Evolutionary conservation across 2,329 filamentous ascomycete genomes (phyloP).

Genomic region (Colletotrichum brevisporum): DNA sequence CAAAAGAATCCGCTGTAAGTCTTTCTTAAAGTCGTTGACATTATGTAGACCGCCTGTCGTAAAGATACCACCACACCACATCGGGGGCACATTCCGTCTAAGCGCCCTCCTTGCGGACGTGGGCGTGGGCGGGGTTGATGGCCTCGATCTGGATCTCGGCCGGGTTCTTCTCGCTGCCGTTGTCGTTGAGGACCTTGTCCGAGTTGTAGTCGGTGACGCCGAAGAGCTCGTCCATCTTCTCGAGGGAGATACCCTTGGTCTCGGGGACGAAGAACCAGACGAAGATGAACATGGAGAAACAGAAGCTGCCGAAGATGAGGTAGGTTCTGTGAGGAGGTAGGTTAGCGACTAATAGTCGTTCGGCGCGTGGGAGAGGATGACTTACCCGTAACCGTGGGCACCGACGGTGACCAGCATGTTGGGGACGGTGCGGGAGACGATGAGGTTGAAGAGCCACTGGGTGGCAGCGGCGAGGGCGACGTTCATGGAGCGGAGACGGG

Average conservation of each 20-base stretch:
- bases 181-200: slow-evolving; percentile 35
- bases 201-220: slow-evolving; percentile 38
- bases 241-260: slow-evolving; percentile 66
- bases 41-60: slow-evolving; percentile 11
- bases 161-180: slow-evolving; percentile 33
- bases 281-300: slow-evolving; percentile 73
- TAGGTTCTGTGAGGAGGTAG: slow-evolving; percentile 60
- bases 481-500: slow-evolving; percentile 73
- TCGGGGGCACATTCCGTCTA: neutral
- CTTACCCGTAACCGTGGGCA: slow-evolving; percentile 53
- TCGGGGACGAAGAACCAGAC: slow-evolving; percentile 75
- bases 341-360: slow-evolving; percentile 9
- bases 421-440: slow-evolving; percentile 74
- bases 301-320: slow-evolving; percentile 75
- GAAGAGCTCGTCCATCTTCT: slow-evolving; percentile 42
- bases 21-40: slow-evolving; percentile 1
- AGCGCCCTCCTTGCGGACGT: slow-evolving; percentile 39
- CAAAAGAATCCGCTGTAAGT: slow-evolving; percentile 16
- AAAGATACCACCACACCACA: neutral
- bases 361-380: neutral
- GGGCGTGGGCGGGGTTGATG: slow-evolving; percentile 29
- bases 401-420: slow-evolving; percentile 70
- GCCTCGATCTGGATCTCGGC: slow-evolving; percentile 35
- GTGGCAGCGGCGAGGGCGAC: slow-evolving; percentile 76
- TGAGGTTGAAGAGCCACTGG: slow-evolving; percentile 80